These are phyloP conservation scores for Senna siamea DNA, from an alignment of 306 rosid genomes.

Conservation along the genomic window DNA sequence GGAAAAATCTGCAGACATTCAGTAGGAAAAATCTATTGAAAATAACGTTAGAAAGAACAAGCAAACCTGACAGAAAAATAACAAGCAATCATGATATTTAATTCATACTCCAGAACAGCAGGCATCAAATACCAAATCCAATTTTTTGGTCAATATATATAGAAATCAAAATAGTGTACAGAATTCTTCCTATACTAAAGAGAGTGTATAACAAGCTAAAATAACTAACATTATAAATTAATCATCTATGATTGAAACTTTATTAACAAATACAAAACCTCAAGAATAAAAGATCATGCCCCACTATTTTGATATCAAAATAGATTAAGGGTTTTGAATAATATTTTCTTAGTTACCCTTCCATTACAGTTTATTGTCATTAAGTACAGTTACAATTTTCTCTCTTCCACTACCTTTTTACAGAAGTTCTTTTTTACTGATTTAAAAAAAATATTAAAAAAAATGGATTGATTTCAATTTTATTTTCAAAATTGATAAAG, in stretches of 20 bases:
- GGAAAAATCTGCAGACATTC: conserved; percentile 29
- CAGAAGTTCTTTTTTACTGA: too few species aligned
- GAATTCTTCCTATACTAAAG: conserved; percentile 4
- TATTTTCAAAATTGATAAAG: too few species aligned
- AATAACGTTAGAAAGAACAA: neutral
- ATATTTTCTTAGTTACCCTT: conserved; percentile 9
- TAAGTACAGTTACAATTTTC: neutral
- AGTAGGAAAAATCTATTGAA: neutral
- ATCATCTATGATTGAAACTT: neutral
- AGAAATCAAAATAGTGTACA: neutral
- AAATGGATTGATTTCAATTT: too few species aligned
- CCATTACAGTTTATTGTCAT: conserved; percentile 17
- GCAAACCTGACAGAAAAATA: neutral
- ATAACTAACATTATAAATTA: neutral
- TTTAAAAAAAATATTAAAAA: too few species aligned
- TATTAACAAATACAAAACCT: neutral
- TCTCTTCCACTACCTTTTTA: too few species aligned
- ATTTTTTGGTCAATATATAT: conserved; percentile 14
- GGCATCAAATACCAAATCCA: conserved; percentile 12
- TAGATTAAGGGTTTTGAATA: conserved; percentile 2
- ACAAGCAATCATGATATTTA: conserved; percentile 1
- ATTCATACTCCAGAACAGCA: conserved; percentile 15
- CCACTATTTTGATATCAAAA: neutral
- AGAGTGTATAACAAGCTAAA: conserved; percentile 19
- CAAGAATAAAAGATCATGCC: neutral